Base-by-base conservation (phyloP, 805 yeast genomes). In the Candida sphagnicola region DNA sequence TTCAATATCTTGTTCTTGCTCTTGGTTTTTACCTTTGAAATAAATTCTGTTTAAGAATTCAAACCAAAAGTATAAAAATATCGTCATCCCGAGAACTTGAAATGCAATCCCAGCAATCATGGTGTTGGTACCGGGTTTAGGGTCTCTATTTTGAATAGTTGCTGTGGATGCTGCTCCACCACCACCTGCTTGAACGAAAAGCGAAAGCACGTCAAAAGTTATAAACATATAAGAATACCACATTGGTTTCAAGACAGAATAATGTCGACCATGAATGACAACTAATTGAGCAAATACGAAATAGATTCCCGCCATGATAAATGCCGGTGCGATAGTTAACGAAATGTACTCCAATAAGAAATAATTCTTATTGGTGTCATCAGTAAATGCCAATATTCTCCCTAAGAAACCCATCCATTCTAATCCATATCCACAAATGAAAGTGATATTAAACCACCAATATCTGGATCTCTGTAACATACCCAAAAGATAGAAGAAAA, bases 191-290 rank as follows among this genome's bases (percentile, higher is more conserved):
- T 65, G 72, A 25, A 65, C 48, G 8, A 62, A 35, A 18, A 65
- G 51, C 4, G 67, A 57, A 5, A 60, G 21, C 8, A 65, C 57
- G 40, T 65, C 72, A 32, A 54, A 45, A 3, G 56, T 52, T 33
- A 65, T 62, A 47, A 65, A 65, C 28, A 65, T 49, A 48, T 65
- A 65, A 3, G 70, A 56, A 43, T 65, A 65, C 67, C 66, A 62
- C 58, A 65, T 53, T 8, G 72, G 72, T 42, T 56, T 60, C 39
- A 64, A 50, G 4, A 56, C 44, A n/a, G 68, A 59, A 45, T 53
- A 65, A 17, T 56, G 50, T 29, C 63, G 45, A 12, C 70, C 69
- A 31, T 61, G 57, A 16, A 62, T 49, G 16, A 56, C 60, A 30
- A 63, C 66, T 35, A 56, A 37, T 39, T 64, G 70, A 3, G 66